Conservation (phyloP, 305 asterid species). For the Fraxinus latifolia region DNA sequence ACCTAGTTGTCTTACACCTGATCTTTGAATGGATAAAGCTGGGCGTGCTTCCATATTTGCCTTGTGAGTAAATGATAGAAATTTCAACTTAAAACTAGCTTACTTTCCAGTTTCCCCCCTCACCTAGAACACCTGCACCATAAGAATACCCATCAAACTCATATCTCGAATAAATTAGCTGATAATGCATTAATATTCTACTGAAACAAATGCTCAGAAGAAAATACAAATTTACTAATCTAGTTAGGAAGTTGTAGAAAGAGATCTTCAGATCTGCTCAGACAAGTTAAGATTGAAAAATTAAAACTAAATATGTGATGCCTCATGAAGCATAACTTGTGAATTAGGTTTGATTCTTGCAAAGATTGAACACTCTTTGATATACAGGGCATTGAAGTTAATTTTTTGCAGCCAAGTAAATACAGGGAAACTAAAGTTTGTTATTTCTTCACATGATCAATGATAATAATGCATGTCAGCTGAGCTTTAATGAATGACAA, state of each 20-base stretch:
- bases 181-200: neutral
- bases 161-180: neutral
- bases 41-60: constrained; percentile 32
- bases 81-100: constrained; percentile 24
- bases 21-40: constrained; percentile 52
- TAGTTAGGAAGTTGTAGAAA: neutral
- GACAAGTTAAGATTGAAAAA: neutral
- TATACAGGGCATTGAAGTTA: neutral
- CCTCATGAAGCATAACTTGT: neutral
- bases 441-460: neutral
- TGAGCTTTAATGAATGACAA: neutral
- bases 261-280: neutral
- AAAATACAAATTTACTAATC: neutral
- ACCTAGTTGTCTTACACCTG: constrained; percentile 50
- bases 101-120: constrained; percentile 23
- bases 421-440: neutral
- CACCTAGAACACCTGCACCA: neutral
- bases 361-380: neutral
- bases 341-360: neutral
- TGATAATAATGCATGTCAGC: neutral
- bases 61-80: constrained; percentile 16
- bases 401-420: neutral
- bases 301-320: neutral
- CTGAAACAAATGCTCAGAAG: neutral
- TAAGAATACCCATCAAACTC: neutral